Percentiles rank a stretch among this genome's conserved stretches.
These are phyloP conservation scores for Tephrocybe sp. DNA, from an alignment of 768 basidiomycete genomes.

Conservation along the genomic window DNA sequence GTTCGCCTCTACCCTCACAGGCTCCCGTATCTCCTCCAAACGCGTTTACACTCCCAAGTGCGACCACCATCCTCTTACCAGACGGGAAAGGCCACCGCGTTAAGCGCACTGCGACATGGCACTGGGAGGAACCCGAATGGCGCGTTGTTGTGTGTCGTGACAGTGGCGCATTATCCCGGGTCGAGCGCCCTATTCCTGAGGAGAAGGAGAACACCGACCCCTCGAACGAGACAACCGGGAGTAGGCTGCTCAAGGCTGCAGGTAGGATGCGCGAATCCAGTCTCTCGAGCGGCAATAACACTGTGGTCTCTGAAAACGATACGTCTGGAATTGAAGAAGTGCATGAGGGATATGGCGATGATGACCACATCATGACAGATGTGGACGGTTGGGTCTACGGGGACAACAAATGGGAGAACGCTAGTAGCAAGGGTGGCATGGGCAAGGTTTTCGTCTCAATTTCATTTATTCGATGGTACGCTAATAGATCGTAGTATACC, in stretches of 20 bases:
- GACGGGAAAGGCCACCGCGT: conserved; percentile 47
- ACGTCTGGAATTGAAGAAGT: conserved; percentile 28
- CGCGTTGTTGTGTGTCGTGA: conserved; percentile 67
- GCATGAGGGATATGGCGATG: conserved; percentile 36
- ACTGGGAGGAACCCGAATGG: conserved; percentile 94
- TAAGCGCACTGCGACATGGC: conserved; percentile 80
- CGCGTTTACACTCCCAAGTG: conserved; percentile 65
- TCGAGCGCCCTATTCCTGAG: conserved; percentile 66
- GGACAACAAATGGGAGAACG: conserved; percentile 93
- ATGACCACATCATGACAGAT: conserved; percentile 64
- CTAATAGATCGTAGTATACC: conserved; percentile 62
- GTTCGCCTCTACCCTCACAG: conserved; percentile 41
- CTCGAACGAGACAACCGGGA: conserved; percentile 22
- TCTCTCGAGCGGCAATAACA: conserved; percentile 12
- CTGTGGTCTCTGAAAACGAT: conserved; percentile 18
- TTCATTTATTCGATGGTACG: conserved; percentile 1
- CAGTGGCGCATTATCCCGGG: conserved; percentile 46
- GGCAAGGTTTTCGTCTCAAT: conserved; percentile 60
- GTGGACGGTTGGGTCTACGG: conserved; percentile 91
- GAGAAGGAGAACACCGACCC: conserved; percentile 43
- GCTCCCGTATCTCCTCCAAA: conserved; percentile 70
- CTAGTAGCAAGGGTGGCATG: conserved; percentile 75
- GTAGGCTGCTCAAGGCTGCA: conserved; percentile 56
- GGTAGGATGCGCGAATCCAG: conserved; percentile 43
- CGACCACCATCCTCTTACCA: conserved; percentile 56